Evolutionary conservation across 208 protist species (phyloP), one percentile per base, ranked within the genome.

Genomic region (Leishmania major): DNA sequence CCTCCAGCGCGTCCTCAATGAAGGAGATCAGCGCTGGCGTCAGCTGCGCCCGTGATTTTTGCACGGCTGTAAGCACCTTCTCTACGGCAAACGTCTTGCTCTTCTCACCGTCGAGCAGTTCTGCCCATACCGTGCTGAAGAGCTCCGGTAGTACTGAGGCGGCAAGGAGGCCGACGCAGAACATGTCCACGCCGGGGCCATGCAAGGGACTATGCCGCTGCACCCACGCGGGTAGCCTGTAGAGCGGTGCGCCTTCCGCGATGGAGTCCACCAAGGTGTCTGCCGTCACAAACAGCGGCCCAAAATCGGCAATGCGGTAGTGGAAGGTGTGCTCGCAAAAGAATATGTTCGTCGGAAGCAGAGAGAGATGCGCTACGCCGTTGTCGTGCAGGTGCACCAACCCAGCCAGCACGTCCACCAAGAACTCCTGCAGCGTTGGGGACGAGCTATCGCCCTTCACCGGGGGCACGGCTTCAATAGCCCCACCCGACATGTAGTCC

Each of bases 311-410:
- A 15, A 97, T 60, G 43, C 87, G 79, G 82, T 92, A 97, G 67
- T 75, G 67, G 15, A 85, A 80, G 19, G 71, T 79, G 15, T 82
- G 82, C 22, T 86, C 72, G 45, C 81, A 66, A 71, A 90, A 95
- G 83, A 95, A 96, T 57, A 97, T 92, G 85, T 96, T 97, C 25
- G 87, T 86, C 40, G 94, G 94, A 4, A 73, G 77, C 37, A 97
- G 77, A 55, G 72, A 87, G 31, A 96, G 76, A 74, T 96, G 91
- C 19, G 88, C 80, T 10, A 96, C 74, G 28, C 85, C 83, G 85
- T 96, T 95, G 81, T 89, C 86, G 83, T 97, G 94, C 47, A 97
- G 79, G 47, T 90, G 78, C 10, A 89, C 79, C n/a, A 96, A 70
- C 2, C 87, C 94, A 69, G 76, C 78, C 17, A 97, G 85, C 22